Base-by-base conservation (phyloP, 2,329 filamentous ascomycete genomes). In the Cytospora leucostoma region DNA sequence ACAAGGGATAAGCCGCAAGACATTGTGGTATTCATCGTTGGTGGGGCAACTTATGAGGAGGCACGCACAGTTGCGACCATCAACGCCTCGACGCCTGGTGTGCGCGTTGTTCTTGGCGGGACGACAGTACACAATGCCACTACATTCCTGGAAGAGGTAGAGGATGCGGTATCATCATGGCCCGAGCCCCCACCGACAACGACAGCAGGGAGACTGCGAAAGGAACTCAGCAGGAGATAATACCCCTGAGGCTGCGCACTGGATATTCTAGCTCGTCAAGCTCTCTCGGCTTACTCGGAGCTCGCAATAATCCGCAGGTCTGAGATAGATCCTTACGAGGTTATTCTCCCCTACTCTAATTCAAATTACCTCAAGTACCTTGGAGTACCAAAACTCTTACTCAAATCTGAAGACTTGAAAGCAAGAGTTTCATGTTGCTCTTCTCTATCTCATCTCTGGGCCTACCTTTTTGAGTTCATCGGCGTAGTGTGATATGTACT, bases 1-100 rank as follows among this genome's bases (percentile, higher is more conserved):
- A 97, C 93, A 12, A 86, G 90, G 67, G 96, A 99, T 72, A 98
- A 98, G 74, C 95, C 95, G 4, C 95, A 99, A 74, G 96, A 99
- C 73, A 90, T 99, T 49, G 86, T 99, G 51, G 86, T 99, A 8
- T 99, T 99, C 73, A 93, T 99, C 72, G 83, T 97, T 32, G 95
- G 95, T 7, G 95, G 95, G 3, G 88, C 90, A 19, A 99, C 95
- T 0, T 99, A 97, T 72, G 95, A 99, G 75, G 95, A 99, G 76
- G 93, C 95, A 7, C 97, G 97, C 79, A 93, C 92, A 83, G 87
- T 98, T 47, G 92, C 95, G n/a, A 88, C 93, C 69, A 88, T 99
- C 64, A 99, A 99, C 77, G 93, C 93, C 19, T 92, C 89, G 63
- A 91, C 91, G 12, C 93, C 93, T 0, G 95, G 95, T 0, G 84